These are phyloP conservation scores for Hypocreales sp. DNA, from an alignment of 2,329 filamentous ascomycete genomes.

Conservation along the genomic window DNA sequence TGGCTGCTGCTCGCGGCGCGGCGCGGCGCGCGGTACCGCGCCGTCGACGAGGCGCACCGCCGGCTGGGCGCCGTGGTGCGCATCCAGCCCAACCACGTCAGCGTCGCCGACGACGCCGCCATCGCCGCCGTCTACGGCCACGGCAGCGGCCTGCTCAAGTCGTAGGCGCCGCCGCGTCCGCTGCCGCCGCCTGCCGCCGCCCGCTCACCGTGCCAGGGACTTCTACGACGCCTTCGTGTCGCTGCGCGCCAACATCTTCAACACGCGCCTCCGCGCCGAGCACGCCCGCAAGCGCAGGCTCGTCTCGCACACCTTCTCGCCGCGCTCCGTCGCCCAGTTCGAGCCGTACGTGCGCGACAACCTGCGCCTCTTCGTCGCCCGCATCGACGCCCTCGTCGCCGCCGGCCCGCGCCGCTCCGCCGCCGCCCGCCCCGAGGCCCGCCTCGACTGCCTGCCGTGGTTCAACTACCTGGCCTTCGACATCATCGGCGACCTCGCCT, in stretches of 20 bases:
- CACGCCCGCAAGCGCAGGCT: conserved; percentile 84
- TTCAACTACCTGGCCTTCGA: conserved; percentile 42
- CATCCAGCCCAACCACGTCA: conserved; percentile 73
- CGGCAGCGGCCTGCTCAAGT: conserved; percentile 59
- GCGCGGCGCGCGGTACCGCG: conserved; percentile 45
- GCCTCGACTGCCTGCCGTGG: conserved; percentile 64
- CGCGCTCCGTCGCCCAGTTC: conserved; percentile 68
- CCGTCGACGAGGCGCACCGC: conserved; percentile 59
- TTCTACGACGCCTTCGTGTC: conserved; percentile 90
- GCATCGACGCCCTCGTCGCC: conserved; percentile 51
- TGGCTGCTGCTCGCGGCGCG: conserved; percentile 62
- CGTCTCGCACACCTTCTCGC: conserved; percentile 72
- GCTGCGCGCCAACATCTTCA: conserved; percentile 75
- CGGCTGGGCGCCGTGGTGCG: conserved; percentile 66
- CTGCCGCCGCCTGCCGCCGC: too few species aligned
- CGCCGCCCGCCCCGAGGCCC: conserved; percentile 44
- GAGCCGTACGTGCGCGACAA: conserved; percentile 81
- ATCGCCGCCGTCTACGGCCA: conserved; percentile 68
- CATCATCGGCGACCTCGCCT: conserved; percentile 32
- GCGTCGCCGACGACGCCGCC: conserved; percentile 64
- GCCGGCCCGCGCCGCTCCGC: conserved; percentile 28
- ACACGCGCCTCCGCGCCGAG: conserved; percentile 66
- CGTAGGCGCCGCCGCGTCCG: too few species aligned
- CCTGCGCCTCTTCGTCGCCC: conserved; percentile 53
- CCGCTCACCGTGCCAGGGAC: conserved; percentile 39